phyloP scores from a whole-genome alignment of 2,329 filamentous ascomycete genomes.

The Penicillium sclerotiorum region DNA sequence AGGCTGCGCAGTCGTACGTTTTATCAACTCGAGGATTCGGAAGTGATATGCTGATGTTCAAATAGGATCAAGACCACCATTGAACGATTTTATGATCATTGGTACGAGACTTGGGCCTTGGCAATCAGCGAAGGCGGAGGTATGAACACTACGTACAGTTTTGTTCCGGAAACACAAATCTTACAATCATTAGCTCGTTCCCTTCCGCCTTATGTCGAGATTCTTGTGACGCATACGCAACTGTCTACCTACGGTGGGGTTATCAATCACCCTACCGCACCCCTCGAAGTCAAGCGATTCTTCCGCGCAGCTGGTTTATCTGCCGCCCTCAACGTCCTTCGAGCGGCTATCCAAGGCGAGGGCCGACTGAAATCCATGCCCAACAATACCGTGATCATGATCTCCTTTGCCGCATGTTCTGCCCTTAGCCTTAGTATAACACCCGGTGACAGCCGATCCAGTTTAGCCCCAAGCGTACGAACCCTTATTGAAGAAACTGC shows the following conservation, averaged over 20 bases:
- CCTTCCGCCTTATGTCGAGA: constrained; percentile 74
- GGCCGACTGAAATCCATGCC: constrained; percentile 72
- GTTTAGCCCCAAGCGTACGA: constrained; percentile 64
- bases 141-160: constrained; percentile 25
- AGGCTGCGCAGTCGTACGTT: constrained; percentile 37
- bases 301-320: constrained; percentile 73
- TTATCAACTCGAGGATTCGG: background rate
- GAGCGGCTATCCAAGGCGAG: constrained; percentile 73
- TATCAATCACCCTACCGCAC: constrained; percentile 73
- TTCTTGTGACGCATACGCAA: constrained; percentile 71
- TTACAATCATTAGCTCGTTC: constrained; percentile 24
- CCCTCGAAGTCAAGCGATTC: constrained; percentile 70
- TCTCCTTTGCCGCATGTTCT: constrained; percentile 72
- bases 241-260: constrained; percentile 75
- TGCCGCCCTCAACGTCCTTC: constrained; percentile 73
- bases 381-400: constrained; percentile 79
- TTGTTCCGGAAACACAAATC: background rate
- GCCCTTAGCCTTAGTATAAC: constrained; percentile 66
- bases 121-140: constrained; percentile 58
- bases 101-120: constrained; percentile 65
- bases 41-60: constrained; percentile 11
- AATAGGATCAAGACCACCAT: constrained; percentile 60
- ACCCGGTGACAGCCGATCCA: constrained; percentile 57
- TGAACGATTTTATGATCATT: constrained; percentile 66
- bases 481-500: constrained; percentile 69